These are phyloP conservation scores for Iberis pinnata DNA, from an alignment of 345 rosid genomes.

Conservation along the genomic window DNA sequence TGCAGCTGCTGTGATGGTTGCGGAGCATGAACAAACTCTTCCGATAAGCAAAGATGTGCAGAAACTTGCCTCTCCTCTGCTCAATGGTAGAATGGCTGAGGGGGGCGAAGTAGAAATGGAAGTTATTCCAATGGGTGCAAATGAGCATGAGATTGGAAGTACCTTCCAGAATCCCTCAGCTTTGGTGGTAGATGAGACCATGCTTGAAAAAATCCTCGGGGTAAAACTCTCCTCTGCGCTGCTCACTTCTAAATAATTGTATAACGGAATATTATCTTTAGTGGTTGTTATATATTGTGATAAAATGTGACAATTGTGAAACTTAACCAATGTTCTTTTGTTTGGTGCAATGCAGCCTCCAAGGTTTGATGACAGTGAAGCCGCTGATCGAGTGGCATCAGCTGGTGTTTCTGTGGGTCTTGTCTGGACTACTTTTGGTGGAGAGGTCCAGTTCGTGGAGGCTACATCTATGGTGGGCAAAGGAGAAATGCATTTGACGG, in stretches of 20 bases:
- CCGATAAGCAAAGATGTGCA: conserved; percentile 76
- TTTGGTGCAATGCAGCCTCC: conserved; percentile 70
- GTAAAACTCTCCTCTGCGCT: conserved; percentile 34
- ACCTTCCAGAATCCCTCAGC: conserved; percentile 61
- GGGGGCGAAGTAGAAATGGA: conserved; percentile 98
- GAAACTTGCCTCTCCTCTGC: conserved; percentile 61
- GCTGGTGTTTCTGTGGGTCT: conserved; percentile 96
- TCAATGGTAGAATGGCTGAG: conserved; percentile 76
- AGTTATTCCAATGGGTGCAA: conserved; percentile 84
- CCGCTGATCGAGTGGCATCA: conserved; percentile 87
- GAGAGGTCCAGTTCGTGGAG: conserved; percentile 97
- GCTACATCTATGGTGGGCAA: conserved; percentile 84
- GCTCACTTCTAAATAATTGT: not conserved
- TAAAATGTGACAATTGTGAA: conserved; percentile 4
- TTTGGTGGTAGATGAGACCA: conserved; percentile 73
- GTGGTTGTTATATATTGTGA: conserved; percentile 7
- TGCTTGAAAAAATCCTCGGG: conserved; percentile 94
- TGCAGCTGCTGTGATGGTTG: conserved; percentile 92
- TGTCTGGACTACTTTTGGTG: conserved; percentile 97
- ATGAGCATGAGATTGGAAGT: conserved; percentile 62
- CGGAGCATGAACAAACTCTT: conserved; percentile 71
- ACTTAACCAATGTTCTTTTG: conserved; percentile 1
- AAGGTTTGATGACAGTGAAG: conserved; percentile 80
- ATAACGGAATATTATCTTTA: not conserved
- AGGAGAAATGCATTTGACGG: conserved; percentile 94